Evolutionary conservation across 2,329 filamentous ascomycete genomes (phyloP).

Genomic region (Colletotrichum abscissum): DNA sequence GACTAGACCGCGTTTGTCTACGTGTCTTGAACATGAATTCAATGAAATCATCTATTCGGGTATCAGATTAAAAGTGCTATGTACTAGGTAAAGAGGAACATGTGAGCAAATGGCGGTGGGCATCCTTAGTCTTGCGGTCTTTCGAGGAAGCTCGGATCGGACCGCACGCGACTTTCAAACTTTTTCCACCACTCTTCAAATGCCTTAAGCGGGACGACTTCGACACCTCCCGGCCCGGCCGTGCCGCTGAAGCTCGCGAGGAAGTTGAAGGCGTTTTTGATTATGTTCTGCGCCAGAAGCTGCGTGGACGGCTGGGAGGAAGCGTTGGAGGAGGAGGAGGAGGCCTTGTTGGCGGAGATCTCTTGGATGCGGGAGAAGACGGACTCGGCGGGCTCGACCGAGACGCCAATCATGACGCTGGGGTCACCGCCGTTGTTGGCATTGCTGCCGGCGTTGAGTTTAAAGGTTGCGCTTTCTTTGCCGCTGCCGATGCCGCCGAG

Average conservation of each 20-base stretch:
- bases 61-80: constrained; percentile 5
- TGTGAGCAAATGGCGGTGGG: neutral
- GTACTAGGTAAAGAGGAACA: neutral
- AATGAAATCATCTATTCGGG: neutral
- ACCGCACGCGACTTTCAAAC: constrained; percentile 87
- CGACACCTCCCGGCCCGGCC: constrained; percentile 71
- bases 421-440: constrained; percentile 38
- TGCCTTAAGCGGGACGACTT: constrained; percentile 92
- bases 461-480: constrained; percentile 94
- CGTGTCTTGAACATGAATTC: neutral
- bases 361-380: constrained; percentile 77
- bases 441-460: constrained; percentile 60
- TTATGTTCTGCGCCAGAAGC: constrained; percentile 89
- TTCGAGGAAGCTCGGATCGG: constrained; percentile 91
- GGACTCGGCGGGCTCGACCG: constrained; percentile 79
- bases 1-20: neutral
- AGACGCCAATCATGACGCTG: constrained; percentile 82
- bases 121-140: constrained; percentile 52
- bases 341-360: constrained; percentile 57
- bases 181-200: constrained; percentile 99
- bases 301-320: constrained; percentile 69
- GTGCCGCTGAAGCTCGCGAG: constrained; percentile 85
- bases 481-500: constrained; percentile 90
- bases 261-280: constrained; percentile 97
- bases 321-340: constrained; percentile 36